Evolutionary conservation across 192 early-diverging fungal genomes (phyloP).

Genomic region (Coemansia sp.): DNA sequence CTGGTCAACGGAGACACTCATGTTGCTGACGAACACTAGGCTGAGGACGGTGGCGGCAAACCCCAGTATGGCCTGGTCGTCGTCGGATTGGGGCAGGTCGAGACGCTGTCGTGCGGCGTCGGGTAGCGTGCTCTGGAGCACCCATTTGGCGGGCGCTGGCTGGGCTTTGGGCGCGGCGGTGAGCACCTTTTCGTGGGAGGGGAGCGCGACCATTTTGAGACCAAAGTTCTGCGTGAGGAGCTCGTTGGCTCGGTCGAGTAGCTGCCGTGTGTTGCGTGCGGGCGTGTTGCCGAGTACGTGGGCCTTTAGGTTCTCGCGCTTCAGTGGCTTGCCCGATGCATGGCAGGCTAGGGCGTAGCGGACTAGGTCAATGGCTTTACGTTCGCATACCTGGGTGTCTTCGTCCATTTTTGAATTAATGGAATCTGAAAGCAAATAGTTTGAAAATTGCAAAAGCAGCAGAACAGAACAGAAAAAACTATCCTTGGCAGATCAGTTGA

Average conservation of each 20-base stretch:
- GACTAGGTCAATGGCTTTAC: conserved; percentile 29
- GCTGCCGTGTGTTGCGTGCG: conserved; percentile 10
- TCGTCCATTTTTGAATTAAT: conserved; percentile 6
- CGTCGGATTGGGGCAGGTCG: conserved; percentile 18
- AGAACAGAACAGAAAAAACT: no score
- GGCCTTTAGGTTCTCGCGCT: conserved; percentile 29
- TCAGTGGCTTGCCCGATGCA: conserved; percentile 34
- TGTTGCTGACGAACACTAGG: conserved; percentile 54
- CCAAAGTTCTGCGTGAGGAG: conserved; percentile 37
- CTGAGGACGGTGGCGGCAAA: conserved; percentile 46
- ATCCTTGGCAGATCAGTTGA: background rate
- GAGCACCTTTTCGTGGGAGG: conserved; percentile 31
- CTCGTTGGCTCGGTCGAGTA: conserved; percentile 22
- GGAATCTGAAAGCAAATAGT: background rate
- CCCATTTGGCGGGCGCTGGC: conserved; percentile 27
- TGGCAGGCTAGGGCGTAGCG: conserved; percentile 46
- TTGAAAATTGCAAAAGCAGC: background rate
- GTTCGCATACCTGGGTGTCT: conserved; percentile 9
- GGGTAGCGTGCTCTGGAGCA: conserved; percentile 39
- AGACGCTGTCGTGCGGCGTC: conserved; percentile 23
- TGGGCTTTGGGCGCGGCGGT: background rate
- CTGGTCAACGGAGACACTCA: conserved; percentile 42
- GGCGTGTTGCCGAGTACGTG: conserved; percentile 2
- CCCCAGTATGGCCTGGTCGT: conserved; percentile 19
- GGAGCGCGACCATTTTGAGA: conserved; percentile 30